Evolutionary conservation across 331 rosid species (phyloP), one percentile per base, ranked within the genome.

Genomic region (Rosa hybrid): DNA sequence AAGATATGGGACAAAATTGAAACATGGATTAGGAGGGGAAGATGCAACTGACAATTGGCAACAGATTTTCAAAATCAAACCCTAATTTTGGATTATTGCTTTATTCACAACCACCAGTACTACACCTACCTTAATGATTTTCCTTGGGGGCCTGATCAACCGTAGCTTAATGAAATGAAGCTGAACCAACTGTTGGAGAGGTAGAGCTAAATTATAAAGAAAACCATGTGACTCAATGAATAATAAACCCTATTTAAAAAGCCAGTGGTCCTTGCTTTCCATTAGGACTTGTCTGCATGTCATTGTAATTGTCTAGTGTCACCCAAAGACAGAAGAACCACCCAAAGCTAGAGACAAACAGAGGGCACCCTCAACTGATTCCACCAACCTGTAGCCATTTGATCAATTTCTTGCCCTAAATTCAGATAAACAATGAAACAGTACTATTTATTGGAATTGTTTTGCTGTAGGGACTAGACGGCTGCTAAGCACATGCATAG

Each of bases 341-440:
- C 84, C 86, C 97, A 93, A 88, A 86, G 91, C 88, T 79, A 88
- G 81, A 90, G 91, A 91, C 97, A 91, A 91, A 88, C 51, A 17
- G 81, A 83, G 83, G 85, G 71, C 90, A 86, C 79, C 76, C 86
- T 80, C 84, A 84, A 81, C 86, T 84, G 87, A 88, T 83, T 87
- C 91, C 90, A 88, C 91, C 91, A 84, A 86, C 86, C 89, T 86
- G 86, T 21, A 59, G 69, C 86, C 86, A 74, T 60, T 80, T 88
- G 69, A 72, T 77, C n/a, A 1, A 34, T 64, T 82, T 86, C 74
- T 72, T 73, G 54, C 79, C 72, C 78, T 72, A 34, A 65, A 34
- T 34, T 59, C 70, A 62, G 60, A 57, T 63, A 77, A 74, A 72
- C 73, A 80, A 56, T 79, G 14, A 12, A 71, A 68, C 76, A 50